Evolutionary conservation across 2,329 filamentous ascomycete species (phyloP).

Genomic region (Tolypocladium tropicale): DNA sequence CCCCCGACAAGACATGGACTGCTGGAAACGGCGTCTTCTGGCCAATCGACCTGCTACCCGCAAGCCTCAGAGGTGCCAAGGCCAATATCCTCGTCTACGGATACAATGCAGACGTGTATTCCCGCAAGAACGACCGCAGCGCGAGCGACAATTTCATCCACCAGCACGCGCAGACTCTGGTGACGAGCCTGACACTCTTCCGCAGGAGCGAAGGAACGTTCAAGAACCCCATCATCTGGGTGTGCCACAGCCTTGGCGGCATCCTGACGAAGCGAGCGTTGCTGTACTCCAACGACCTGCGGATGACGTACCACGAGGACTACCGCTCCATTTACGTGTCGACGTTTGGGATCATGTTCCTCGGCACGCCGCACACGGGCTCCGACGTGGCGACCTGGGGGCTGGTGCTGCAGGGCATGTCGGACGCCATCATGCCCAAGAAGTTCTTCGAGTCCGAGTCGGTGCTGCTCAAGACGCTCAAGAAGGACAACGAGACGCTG

Average conservation of each 20-base stretch:
- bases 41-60: conserved; percentile 57
- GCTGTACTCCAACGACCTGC: conserved; percentile 54
- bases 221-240: conserved; percentile 62
- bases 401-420: conserved; percentile 56
- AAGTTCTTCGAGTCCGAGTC: conserved; percentile 58
- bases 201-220: conserved; percentile 46
- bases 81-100: conserved; percentile 63
- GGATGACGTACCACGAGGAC: conserved; percentile 49
- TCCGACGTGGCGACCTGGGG: conserved; percentile 61
- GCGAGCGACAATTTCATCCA: conserved; percentile 58
- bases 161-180: conserved; percentile 60
- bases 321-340: conserved; percentile 61
- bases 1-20: conserved; percentile 54
- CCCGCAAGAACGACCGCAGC: conserved; percentile 35
- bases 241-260: conserved; percentile 65
- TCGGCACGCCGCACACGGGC: conserved; percentile 67
- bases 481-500: conserved; percentile 62
- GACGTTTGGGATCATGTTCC: conserved; percentile 66
- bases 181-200: conserved; percentile 52
- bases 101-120: conserved; percentile 59
- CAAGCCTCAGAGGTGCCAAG: conserved; percentile 42
- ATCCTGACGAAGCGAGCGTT: conserved; percentile 62
- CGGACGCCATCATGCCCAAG: conserved; percentile 52
- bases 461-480: conserved; percentile 59
- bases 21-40: conserved; percentile 51